Base-by-base conservation (phyloP, 495 filamentous ascomycete genomes). In the Terfezia boudieri region DNA sequence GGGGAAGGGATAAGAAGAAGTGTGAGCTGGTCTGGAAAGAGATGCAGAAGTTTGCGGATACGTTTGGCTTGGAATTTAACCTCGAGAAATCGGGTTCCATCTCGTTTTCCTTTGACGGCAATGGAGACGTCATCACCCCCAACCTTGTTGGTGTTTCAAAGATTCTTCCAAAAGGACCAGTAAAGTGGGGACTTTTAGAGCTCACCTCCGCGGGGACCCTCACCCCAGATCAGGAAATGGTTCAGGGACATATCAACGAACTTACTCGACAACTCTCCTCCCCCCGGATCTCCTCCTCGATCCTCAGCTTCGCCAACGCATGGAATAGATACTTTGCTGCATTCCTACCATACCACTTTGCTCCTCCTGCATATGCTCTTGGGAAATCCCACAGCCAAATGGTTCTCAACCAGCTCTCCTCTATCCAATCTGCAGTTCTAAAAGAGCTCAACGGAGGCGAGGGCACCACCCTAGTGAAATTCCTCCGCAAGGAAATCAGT, bases 301-400 rank as follows among this genome's bases (percentile, higher is more conserved):
- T 82, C 12, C 80, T 84, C 57, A 65, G 72, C 17, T 82, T 77
- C 73, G 71, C 81, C 16, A 72, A 81, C 53, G 76, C 73, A 2
- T 83, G 77, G 73, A 83, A 83, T 59, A 73, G 69, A 50, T 82
- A 79, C 59, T 76, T 73, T n/a, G 71, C 69, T 4, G 72, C 70
- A 0, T 83, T 82, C 62, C 83, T 84, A 62, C 71, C 69, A 51
- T 74, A 73, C 58, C 82, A 82, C 56, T 84, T 84, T 53, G 79
- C 76, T 8, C 73, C 73, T 56, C 72, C 60, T 5, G 77, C 79
- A 1, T 72, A 79, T 55, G 81, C 77, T 59, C 81, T 81, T 56
- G 80, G 80, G 0, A 69, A 70, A 48, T 64, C 68, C 26, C 80
- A 83, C 58, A 75, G 83, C 37, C 76, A 82, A 55, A 74, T 75